Base-by-base conservation (phyloP, 768 basidiomycete species). In the Leucosporidium creatinivorum region DNA sequence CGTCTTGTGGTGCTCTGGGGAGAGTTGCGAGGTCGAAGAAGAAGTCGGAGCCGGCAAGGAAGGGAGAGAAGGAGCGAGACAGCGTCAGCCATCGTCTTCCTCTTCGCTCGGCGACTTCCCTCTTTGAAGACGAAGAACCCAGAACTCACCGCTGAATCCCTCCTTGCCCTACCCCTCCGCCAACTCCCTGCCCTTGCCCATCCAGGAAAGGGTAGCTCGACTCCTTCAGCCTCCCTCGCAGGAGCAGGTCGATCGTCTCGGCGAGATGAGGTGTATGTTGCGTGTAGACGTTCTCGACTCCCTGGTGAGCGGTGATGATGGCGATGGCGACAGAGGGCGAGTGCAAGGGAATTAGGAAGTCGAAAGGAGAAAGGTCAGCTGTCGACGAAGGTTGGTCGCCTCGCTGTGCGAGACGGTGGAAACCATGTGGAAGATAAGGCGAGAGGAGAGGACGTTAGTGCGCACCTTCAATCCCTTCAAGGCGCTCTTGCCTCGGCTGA, bases 241-340 rank as follows among this genome's bases (percentile, higher is more conserved):
- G 84, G 6, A 99, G 79, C 61, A 89, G 84, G 74, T 99, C 96
- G 21, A 98, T 79, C 3, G 94, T 98, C 75, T 96, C 88, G 1
- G 89, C 86, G 8, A 99, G 81, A 78, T 93, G 93, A 10, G 96
- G 96, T 21, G 86, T 87, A 74, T 98, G 96, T 73, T 98, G 96
- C 64, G 92, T 99, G 77, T 97, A 99, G 21, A 98, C 93, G 75
- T 99, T 99, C 79, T 99, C 96, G 6, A 98, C 94, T 3, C 96
- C 96, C 91, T 93, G 63, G 5, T 69, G 44, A 7, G 33, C 10
- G 33, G 10, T 33, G 33, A 33, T 5, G 5, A 1, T 2, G 7
- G 36, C 49, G 12, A 47, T 30, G 54, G 44, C 39, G 65, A 76
- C 54, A 70, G 39, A 44, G 39, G 39, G 39, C 39, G 39, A 2